A percentile compares a stretch with the other conserved stretches of the same genome.
Conservation (phyloP, 192 early-diverging fungal genomes). For the Linnemannia elongata region DNA sequence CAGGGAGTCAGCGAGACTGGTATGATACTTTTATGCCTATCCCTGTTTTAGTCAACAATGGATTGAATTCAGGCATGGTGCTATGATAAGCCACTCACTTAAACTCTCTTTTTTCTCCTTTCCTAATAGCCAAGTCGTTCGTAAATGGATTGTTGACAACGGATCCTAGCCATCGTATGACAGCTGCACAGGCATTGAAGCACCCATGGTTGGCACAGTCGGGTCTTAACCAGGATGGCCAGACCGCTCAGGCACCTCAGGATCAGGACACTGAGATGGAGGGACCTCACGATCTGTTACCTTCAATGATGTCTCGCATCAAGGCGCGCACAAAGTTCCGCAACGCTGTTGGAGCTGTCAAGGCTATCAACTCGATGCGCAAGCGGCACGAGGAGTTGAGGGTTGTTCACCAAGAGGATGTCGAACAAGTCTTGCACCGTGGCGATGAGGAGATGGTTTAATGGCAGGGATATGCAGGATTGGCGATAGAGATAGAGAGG, state of each 20-base stretch:
- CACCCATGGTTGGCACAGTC: slow-evolving; percentile 80
- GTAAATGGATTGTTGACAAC: slow-evolving; percentile 75
- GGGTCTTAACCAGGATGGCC: slow-evolving; percentile 6
- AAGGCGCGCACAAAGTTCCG: slow-evolving; percentile 77
- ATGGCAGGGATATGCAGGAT: background rate
- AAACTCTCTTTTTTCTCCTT: no score
- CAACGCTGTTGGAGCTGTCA: slow-evolving; percentile 68
- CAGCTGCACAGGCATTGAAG: slow-evolving; percentile 77
- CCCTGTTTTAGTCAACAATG: background rate
- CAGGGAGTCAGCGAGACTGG: slow-evolving; percentile 65
- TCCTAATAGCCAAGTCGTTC: slow-evolving; percentile 74
- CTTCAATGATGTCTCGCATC: slow-evolving; percentile 73
- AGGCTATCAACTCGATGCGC: slow-evolving; percentile 51
- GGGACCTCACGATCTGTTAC: slow-evolving; percentile 66
- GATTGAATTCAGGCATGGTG: no score
- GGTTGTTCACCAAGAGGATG: slow-evolving; percentile 42
- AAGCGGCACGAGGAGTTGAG: slow-evolving; percentile 52
- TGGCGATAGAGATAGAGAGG: no score
- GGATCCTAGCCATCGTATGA: slow-evolving; percentile 79
- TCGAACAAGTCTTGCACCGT: slow-evolving; percentile 38
- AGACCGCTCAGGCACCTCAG: slow-evolving; percentile 14
- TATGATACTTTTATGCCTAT: background rate
- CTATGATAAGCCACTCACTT: no score
- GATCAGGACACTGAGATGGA: slow-evolving; percentile 38
- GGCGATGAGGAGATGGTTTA: slow-evolving; percentile 54